Percentiles rank a stretch among this genome's conserved stretches.
Conservation (phyloP, 805 yeast genomes). For the Metschnikowia borealis region DNA sequence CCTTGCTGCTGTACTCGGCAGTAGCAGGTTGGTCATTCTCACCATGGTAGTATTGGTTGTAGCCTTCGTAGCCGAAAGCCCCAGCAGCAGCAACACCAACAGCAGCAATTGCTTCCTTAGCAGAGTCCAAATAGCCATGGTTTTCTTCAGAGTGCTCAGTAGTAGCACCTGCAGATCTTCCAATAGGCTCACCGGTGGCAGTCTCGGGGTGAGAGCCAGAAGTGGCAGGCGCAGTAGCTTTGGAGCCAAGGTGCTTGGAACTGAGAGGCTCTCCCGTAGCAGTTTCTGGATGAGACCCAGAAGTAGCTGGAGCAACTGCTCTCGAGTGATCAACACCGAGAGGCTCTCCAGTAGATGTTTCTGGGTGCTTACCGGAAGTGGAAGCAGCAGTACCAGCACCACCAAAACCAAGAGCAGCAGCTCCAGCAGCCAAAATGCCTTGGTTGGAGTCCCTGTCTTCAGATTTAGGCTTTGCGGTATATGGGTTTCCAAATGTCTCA, state of each 20-base stretch:
- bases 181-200: neutral
- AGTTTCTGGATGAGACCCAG: neutral
- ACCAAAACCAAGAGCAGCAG: conserved; percentile 3
- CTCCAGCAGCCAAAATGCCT: conserved; percentile 3
- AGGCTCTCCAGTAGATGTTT: conserved; percentile 2
- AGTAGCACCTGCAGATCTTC: conserved; percentile 1
- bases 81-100: conserved; percentile 22
- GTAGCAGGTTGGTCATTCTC: conserved; percentile 6
- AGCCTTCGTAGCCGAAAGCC: conserved; percentile 19
- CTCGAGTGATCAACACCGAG: neutral
- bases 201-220: neutral
- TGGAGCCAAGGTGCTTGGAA: neutral
- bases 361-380: conserved; percentile 10
- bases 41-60: conserved; percentile 14
- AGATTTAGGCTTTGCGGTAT: neutral
- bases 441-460: neutral
- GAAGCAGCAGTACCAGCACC: conserved; percentile 9
- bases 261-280: neutral
- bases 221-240: neutral
- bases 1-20: conserved; percentile 1
- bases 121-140: conserved; percentile 11
- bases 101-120: conserved; percentile 18
- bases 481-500: too few relatives aligned
- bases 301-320: neutral
- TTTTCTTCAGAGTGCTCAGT: neutral